Percentiles rank a stretch among this genome's conserved stretches.
These are phyloP conservation scores for Rhizopogon vinicolor DNA, from an alignment of 768 basidiomycete species.

Conservation along the genomic window DNA sequence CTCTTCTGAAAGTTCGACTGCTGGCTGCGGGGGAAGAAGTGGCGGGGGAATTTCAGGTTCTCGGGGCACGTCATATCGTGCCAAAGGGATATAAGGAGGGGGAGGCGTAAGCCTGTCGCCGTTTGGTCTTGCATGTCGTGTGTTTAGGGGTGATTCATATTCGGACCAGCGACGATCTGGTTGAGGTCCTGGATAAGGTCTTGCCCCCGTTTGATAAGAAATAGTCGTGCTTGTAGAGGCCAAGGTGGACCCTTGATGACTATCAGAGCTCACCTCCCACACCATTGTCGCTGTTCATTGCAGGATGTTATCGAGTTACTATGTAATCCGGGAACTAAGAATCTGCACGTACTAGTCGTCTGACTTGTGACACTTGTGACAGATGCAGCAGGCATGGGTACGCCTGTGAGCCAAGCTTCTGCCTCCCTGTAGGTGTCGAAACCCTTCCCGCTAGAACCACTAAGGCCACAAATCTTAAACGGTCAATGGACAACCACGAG, in stretches of 20 bases:
- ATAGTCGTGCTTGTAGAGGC: constrained; percentile 5
- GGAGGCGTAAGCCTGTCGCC: neutral
- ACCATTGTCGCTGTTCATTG: neutral
- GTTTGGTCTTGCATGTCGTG: neutral
- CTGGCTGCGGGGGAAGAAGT: constrained; percentile 4
- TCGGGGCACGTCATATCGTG: neutral
- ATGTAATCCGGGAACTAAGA: neutral
- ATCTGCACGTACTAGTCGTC: constrained; percentile 17
- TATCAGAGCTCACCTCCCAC: neutral
- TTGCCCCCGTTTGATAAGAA: neutral
- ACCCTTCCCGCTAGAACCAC: constrained; percentile 27
- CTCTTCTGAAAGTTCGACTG: constrained; percentile 30
- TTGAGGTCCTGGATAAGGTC: neutral
- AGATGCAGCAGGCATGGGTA: constrained; percentile 8
- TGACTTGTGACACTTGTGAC: neutral
- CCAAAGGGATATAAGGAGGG: neutral
- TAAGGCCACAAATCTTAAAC: constrained; percentile 23
- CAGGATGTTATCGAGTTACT: neutral
- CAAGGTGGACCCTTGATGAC: neutral
- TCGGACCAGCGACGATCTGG: neutral
- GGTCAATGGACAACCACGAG: neutral
- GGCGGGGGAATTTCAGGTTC: neutral
- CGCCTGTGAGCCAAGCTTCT: constrained; percentile 14
- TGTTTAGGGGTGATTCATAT: neutral
- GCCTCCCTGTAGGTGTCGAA: constrained; percentile 26